A percentile compares a stretch with the other conserved stretches of the same genome.
Conservation (phyloP, 257 asterid genomes). For the Primulina tabacum region DNA sequence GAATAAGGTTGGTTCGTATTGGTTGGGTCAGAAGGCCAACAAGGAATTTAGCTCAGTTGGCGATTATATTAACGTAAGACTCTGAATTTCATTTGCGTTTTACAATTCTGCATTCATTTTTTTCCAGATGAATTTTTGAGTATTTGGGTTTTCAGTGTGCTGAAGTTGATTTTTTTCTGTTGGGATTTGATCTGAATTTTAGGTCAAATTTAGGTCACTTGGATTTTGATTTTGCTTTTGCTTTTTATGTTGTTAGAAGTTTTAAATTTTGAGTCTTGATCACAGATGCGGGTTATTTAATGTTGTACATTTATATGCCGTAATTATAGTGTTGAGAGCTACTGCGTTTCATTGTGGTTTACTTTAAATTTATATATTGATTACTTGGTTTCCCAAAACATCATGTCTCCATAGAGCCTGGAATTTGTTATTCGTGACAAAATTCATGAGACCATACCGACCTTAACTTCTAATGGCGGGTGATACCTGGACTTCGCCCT, state of each 20-base stretch:
- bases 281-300: not conserved
- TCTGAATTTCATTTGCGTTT: not conserved
- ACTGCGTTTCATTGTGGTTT: too few species aligned
- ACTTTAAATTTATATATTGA: too few species aligned
- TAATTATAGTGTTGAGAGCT: not conserved
- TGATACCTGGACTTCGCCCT: not conserved
- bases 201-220: not conserved
- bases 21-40: constrained; percentile 75
- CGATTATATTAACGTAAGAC: constrained; percentile 69
- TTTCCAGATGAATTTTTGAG: too few species aligned
- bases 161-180: too few species aligned
- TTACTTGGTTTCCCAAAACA: not conserved
- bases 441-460: not conserved
- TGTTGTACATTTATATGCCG: not conserved
- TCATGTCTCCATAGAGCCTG: not conserved
- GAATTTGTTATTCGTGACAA: not conserved
- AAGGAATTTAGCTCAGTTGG: constrained; percentile 68
- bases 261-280: too few species aligned
- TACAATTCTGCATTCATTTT: too few species aligned
- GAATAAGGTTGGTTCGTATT: constrained; percentile 54
- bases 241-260: not conserved
- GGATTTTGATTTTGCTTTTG: not conserved
- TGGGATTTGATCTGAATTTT: too few species aligned
- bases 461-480: not conserved
- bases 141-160: too few species aligned